Evolutionary conservation across 1,284 basidiomycete genomes (phyloP).

Genomic region (Sporisorium reilianum): DNA sequence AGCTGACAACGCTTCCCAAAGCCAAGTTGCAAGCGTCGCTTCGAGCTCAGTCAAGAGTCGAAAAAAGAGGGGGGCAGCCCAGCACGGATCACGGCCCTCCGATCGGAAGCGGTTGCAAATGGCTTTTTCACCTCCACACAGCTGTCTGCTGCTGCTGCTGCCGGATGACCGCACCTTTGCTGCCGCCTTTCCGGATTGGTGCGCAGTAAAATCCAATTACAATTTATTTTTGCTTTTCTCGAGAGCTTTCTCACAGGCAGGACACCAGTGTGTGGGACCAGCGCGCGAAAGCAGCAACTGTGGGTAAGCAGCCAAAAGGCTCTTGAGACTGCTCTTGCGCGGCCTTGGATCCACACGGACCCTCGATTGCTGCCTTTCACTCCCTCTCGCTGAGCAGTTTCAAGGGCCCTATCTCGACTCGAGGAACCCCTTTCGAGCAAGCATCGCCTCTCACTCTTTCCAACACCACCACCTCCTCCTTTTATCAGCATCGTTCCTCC

Average conservation of each 20-base stretch:
- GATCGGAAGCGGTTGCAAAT: neutral
- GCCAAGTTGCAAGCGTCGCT: too few relatives aligned
- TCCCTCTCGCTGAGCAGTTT: neutral
- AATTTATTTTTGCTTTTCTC: neutral
- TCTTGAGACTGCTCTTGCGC: neutral
- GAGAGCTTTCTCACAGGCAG: neutral
- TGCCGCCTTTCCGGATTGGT: conserved; percentile 28
- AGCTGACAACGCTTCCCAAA: too few relatives aligned
- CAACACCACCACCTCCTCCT: conserved; percentile 14
- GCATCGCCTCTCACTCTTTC: neutral
- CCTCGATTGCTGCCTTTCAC: neutral
- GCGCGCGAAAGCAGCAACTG: conserved; percentile 8
- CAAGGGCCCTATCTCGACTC: conserved; percentile 5
- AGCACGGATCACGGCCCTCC: conserved; percentile 30
- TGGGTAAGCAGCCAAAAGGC: neutral
- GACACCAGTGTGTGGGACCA: neutral
- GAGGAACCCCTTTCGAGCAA: conserved; percentile 17
- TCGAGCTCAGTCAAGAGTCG: neutral
- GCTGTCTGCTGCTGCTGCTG: conserved; percentile 4
- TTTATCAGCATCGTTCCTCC: neutral
- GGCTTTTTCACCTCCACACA: conserved; percentile 18
- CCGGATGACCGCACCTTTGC: conserved; percentile 42
- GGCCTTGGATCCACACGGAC: neutral
- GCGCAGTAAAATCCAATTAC: conserved; percentile 5
- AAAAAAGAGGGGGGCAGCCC: conserved; percentile 7